Conservation (phyloP, 1,139 yeast genomes). For the Geotrichum citri-aurantii region DNA sequence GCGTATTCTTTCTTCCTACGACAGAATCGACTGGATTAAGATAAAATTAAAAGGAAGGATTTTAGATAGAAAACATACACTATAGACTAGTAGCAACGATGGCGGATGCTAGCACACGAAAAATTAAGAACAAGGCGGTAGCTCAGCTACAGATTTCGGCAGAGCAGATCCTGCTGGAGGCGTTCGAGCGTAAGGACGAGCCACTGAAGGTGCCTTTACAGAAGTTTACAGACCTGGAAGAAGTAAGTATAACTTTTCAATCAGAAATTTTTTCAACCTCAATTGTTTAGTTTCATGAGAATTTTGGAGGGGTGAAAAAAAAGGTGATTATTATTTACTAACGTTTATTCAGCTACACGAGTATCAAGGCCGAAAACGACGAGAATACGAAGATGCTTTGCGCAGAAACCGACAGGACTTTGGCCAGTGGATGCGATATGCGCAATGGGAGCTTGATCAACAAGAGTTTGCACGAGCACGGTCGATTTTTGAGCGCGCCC, state of each 20-base stretch:
- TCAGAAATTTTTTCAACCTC: neutral
- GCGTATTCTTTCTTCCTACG: too few species aligned
- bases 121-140: conserved; percentile 41
- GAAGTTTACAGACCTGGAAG: conserved; percentile 70
- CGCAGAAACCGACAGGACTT: conserved; percentile 74
- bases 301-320: neutral
- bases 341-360: conserved; percentile 44
- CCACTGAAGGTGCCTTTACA: conserved; percentile 41
- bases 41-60: too few species aligned
- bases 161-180: conserved; percentile 51
- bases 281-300: neutral
- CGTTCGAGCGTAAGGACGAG: conserved; percentile 45
- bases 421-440: conserved; percentile 91
- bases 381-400: conserved; percentile 79
- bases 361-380: conserved; percentile 66
- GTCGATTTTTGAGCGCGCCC: conserved; percentile 81
- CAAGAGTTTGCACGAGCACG: conserved; percentile 73
- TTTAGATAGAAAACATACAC: neutral
- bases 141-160: conserved; percentile 52
- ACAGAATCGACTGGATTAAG: too few species aligned
- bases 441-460: conserved; percentile 78
- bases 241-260: conserved; percentile 28
- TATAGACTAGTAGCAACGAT: neutral
- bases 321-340: neutral
- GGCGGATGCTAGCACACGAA: conserved; percentile 15